Base-by-base conservation (phyloP, 164 flowering plant species). In the Dillenia turbinata region DNA sequence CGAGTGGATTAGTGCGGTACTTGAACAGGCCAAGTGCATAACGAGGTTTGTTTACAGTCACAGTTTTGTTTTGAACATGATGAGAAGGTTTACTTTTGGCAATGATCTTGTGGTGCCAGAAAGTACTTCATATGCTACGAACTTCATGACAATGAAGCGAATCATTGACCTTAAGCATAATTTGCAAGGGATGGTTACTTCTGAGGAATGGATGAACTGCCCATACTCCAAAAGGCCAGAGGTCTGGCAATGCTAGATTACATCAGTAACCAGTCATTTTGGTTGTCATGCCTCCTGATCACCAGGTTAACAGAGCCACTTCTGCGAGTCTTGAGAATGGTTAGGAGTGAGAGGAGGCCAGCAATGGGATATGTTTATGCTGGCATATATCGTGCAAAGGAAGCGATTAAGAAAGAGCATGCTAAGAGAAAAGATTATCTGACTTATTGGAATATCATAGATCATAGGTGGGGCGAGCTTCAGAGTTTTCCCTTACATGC, bases 121-220 rank as follows among this genome's bases (percentile, higher is more conserved):
- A 14, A 12, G 60, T 19, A 81, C 82, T 55, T 69, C 76, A 9
- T 72, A 67, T 47, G 83, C 83, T 8, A 77, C 98, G 44, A 83
- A 81, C 70, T 93, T 90, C 68, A 49, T 63, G 45, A 76, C 95
- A 40, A 57, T 93, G 75, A 80, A 78, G 61, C 71, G 84, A 54
- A 78, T 93, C 80, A 71, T 84, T 48, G 71, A 67, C 61, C 77
- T 88, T 33, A 83, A 81, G 70, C 80, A 70, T 60, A 75, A 72
- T 74, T 71, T 93, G 80, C 87, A 73, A 66, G 70, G 75, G 47
- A 81, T 90, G 92, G 81, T 90, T 70, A 80, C 88, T 50, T 90
- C 98, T 48, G 86, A 81, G 70, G 98, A 90, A 70, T 93, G 98
- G 98, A 66, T 82, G 75, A 85, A 85, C 48, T 79, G 83, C 66